These are phyloP conservation scores for Nothomitra cinnamomea DNA, from an alignment of 2,329 filamentous ascomycete genomes.

Conservation along the genomic window DNA sequence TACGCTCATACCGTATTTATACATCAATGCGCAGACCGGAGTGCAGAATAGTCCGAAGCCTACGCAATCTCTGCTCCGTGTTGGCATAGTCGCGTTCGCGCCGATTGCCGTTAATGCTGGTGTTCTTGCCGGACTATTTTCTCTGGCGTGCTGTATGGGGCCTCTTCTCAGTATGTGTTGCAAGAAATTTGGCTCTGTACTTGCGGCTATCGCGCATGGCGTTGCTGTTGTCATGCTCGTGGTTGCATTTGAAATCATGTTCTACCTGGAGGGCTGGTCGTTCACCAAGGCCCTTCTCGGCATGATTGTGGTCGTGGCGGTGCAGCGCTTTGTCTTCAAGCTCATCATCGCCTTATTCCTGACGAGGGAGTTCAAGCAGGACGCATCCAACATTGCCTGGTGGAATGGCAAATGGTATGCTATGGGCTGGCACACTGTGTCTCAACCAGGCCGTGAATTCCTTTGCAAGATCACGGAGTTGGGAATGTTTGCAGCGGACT, in stretches of 20 bases:
- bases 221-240: conserved; percentile 75
- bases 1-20: conserved; percentile 78
- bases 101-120: conserved; percentile 83
- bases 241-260: conserved; percentile 85
- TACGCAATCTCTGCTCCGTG: conserved; percentile 59
- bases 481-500: conserved; percentile 89
- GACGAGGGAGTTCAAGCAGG: conserved; percentile 90
- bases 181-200: conserved; percentile 95
- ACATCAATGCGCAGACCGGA: conserved; percentile 90
- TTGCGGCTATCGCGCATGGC: conserved; percentile 85
- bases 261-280: conserved; percentile 76
- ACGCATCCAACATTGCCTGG: conserved; percentile 94
- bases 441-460: conserved; percentile 91
- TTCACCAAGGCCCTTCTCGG: conserved; percentile 70
- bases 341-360: conserved; percentile 73
- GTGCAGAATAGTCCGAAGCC: conserved; percentile 34
- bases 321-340: conserved; percentile 92
- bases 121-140: conserved; percentile 62
- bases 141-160: conserved; percentile 95
- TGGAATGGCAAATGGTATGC: conserved; percentile 99
- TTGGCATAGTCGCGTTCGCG: conserved; percentile 66
- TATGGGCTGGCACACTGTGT: conserved; percentile 93
- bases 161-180: conserved; percentile 95
- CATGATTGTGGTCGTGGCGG: conserved; percentile 80
- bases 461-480: conserved; percentile 98